Base-by-base conservation (phyloP, 306 rosid species). In the Datisca glomerata region DNA sequence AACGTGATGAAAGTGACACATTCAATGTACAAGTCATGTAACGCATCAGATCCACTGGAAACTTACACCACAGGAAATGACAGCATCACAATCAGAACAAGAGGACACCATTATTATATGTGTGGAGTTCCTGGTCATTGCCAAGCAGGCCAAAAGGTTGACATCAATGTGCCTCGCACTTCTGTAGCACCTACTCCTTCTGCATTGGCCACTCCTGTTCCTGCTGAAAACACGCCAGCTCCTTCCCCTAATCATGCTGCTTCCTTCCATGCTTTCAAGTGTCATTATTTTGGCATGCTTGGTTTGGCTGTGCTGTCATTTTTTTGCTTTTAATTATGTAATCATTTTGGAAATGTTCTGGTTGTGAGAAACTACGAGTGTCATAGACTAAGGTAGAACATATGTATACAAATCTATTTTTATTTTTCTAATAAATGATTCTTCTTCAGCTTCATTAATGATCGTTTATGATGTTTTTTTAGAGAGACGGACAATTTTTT, bases 121-220 rank as follows among this genome's bases (percentile, higher is more conserved):
- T 89, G 97, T 34, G 97, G 95, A 1, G 81, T 80, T 13, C 91
- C 93, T 8, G 95, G 97, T 6, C 97, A 89, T 45, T 89, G 97
- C 45, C 73, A 80, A 13, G 27, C 47, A 0, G 58, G 58, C 48
- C 47, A 53, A 20, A 53, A 53, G 40, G 28, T 53, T 12, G 58
- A 53, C 21, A 53, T 53, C 1, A 53, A 53, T 1, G 77, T 16
- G 70, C 70, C 12, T 53, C 76, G 72, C 18, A 16, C 68, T 18
- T 39, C 64, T 5, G 14, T 40, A 8, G 64, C 72, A 2, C 47
- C 61, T 7, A 12, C 55, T 12, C 69, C 77, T 20, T 40, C 68
- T 7, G 58, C 45, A 7, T 46, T 56, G 7, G 49, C 55, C 38
- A 18, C 77, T 17, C 69, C 72, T 1, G 65, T 58, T 38, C 49